Base-by-base conservation (phyloP, 768 basidiomycete genomes). In the Serendipita sp. region DNA sequence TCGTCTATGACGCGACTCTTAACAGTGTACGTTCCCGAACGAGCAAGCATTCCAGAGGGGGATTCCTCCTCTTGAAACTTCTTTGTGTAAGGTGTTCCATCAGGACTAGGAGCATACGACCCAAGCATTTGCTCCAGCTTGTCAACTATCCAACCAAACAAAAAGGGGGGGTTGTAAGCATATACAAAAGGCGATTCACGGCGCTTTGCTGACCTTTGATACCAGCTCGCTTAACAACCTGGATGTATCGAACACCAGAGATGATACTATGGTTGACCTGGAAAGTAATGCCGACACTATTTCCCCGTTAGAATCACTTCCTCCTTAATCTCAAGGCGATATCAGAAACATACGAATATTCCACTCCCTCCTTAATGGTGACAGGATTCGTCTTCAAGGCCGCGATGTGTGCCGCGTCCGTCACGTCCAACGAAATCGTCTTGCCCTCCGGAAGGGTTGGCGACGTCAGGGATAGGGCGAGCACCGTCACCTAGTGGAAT, bases 61-160 rank as follows among this genome's bases (percentile, higher is more conserved):
- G 75, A 76, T 64, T 76, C 75, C 65, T 87, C 87, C 0, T 83
- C 74, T 3, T 85, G 85, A 73, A 92, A 90, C 69, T 85, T 80
- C 74, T 91, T 91, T 68, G 70, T 74, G 70, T 93, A 87, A 3
- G 87, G 71, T 29, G 84, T 78, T 37, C 80, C 83, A 1, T 76
- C 68, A n/a, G 84, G 77, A 64, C 79, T 76, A 16, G 91, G 89
- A 2, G 90, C 88, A 72, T 92, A 96, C 2, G 91, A 93, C 16
- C 95, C 95, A 23, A 97, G 80, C 95, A 98, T 97, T 69, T 87
- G 81, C 71, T 94, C 91, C 69, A 90, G 72, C 73, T 87, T 95
- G 74, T 95, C 95, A 69, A 95, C 93, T 93, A 70, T 10, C 31
- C 4, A 64, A 8, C 63, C 37, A 18, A 64, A 13, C 6, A 40